These are phyloP conservation scores for Eutrema yunnanense DNA, from an alignment of 345 rosid species.

Conservation along the genomic window DNA sequence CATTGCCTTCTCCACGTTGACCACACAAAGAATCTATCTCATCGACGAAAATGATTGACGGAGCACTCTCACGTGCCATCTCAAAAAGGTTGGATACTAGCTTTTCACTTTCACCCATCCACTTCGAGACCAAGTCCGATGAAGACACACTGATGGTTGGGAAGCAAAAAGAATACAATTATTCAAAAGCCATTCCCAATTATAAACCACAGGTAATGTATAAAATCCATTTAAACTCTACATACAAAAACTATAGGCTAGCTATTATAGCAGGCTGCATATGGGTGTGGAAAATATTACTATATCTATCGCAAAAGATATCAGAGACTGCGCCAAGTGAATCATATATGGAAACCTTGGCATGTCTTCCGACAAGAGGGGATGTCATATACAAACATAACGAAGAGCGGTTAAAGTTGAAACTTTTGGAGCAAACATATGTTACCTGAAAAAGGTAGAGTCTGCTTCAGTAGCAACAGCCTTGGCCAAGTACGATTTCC, in stretches of 20 bases:
- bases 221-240: neutral
- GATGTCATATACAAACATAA: neutral
- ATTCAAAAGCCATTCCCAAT: neutral
- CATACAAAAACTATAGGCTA: neutral
- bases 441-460: slow-evolving; percentile 85
- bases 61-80: slow-evolving; percentile 94
- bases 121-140: slow-evolving; percentile 86
- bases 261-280: neutral
- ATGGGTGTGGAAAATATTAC: neutral
- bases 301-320: neutral
- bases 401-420: neutral
- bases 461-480: slow-evolving; percentile 99
- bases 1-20: slow-evolving; percentile 89
- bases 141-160: slow-evolving; percentile 60
- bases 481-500: slow-evolving; percentile 91
- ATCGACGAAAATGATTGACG: slow-evolving; percentile 81
- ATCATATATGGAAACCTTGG: slow-evolving; percentile 1
- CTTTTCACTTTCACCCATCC: slow-evolving; percentile 99
- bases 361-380: neutral
- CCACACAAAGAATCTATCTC: slow-evolving; percentile 94
- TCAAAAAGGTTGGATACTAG: slow-evolving; percentile 82
- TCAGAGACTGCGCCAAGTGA: neutral
- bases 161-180: neutral
- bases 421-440: neutral
- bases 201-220: neutral